Evolutionary conservation across 495 filamentous ascomycete genomes (phyloP), one percentile per base, ranked within the genome.

Genomic region (Rhypophila decipiens): DNA sequence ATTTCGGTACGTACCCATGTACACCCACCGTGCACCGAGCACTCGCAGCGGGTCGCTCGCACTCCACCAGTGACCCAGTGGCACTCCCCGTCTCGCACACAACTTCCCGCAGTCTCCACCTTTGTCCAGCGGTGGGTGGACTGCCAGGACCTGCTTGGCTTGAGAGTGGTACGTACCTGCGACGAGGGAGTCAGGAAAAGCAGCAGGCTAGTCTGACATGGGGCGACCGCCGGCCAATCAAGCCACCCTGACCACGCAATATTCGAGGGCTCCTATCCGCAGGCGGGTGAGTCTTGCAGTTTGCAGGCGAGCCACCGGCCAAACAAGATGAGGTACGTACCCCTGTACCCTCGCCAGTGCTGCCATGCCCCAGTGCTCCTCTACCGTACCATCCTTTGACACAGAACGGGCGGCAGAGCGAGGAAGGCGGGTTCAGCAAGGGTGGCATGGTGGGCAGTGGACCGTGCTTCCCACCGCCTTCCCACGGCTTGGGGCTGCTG

Each of bases 221-320:
- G 58, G 58, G 38, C 44, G 29, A 39, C 44, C 21, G 27, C 33
- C 39, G 49, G 42, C 59, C 61, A 65, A 65, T 65, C 61, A 60
- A 55, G 52, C 59, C 52, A 46, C 55, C 53, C 51, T 56, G 50
- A 56, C 59, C 59, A 56, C 57, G 57, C 61, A 58, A 60, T 56
- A 49, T n/a, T 54, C 47, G 33, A 51, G n/a, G n/a, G n/a, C n/a
- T n/a, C n/a, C n/a, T n/a, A n/a, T n/a, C n/a, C n/a, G n/a, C n/a
- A n/a, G n/a, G n/a, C n/a, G n/a, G n/a, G n/a, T n/a, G n/a, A n/a
- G n/a, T n/a, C n/a, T n/a, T n/a, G n/a, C n/a, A n/a, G n/a, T n/a
- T n/a, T n/a, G n/a, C n/a, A n/a, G n/a, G n/a, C n/a, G n/a, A n/a
- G n/a, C n/a, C n/a, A n/a, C n/a, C n/a, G n/a, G n/a, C n/a, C n/a